Evolutionary conservation across 2,329 filamentous ascomycete species (phyloP).

Genomic region (Capronia coronata): DNA sequence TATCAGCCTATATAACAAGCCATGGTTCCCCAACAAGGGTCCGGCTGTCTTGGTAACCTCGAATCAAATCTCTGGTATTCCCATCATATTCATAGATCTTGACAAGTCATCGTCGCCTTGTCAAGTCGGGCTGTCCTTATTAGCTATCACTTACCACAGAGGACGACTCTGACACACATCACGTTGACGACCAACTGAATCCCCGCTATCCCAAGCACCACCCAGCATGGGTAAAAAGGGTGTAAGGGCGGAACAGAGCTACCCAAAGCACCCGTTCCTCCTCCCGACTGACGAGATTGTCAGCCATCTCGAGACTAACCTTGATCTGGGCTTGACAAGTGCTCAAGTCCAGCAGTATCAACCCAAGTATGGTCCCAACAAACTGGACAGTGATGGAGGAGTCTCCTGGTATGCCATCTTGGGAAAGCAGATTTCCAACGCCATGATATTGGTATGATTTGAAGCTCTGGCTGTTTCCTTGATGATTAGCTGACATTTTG

Average conservation of each 20-base stretch:
- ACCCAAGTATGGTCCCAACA: constrained; percentile 46
- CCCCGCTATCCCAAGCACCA: not conserved
- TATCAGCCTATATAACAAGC: constrained; percentile 5
- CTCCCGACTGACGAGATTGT: constrained; percentile 36
- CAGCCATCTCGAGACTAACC: constrained; percentile 42
- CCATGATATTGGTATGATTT: constrained; percentile 50
- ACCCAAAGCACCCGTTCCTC: constrained; percentile 33
- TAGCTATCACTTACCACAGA: not conserved
- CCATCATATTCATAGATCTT: too few relatives aligned
- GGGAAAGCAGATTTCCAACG: constrained; percentile 49
- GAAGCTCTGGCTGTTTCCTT: constrained; percentile 13
- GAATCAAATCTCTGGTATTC: too few relatives aligned
- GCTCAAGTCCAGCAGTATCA: constrained; percentile 41
- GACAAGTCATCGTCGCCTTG: too few relatives aligned
- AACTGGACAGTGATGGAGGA: constrained; percentile 42
- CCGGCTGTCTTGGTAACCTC: not conserved
- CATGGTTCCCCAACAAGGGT: not conserved
- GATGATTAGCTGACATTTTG: constrained; percentile 8
- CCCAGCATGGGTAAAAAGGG: constrained; percentile 23
- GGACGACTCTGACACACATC: too few relatives aligned
- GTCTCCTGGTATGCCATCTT: constrained; percentile 46
- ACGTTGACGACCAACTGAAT: not conserved
- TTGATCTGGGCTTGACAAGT: constrained; percentile 44
- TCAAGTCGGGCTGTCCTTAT: too few relatives aligned
- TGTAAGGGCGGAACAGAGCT: constrained; percentile 27